Percentiles rank a stretch among this genome's conserved stretches.
Conservation (phyloP, 495 filamentous ascomycete genomes). For the Neurospora sp. region DNA sequence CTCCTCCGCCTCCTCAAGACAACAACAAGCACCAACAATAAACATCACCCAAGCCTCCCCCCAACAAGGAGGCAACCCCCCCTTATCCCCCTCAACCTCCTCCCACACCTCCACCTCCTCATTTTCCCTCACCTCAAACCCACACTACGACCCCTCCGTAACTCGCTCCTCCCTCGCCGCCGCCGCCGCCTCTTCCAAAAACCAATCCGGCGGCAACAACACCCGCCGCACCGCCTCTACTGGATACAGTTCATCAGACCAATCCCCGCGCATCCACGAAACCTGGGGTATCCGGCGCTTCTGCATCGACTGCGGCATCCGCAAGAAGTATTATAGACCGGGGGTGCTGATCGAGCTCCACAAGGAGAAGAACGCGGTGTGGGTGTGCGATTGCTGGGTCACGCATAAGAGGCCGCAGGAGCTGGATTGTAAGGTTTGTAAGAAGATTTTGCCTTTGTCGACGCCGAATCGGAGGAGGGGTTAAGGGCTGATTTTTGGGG, state of each 20-base stretch:
- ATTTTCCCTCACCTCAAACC: slow-evolving; percentile 12
- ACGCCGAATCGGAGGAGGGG: neutral
- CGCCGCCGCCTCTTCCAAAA: neutral
- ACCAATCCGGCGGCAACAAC: neutral
- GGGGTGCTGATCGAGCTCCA: slow-evolving; percentile 17
- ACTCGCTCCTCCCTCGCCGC: slow-evolving; percentile 13
- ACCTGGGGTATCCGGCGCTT: slow-evolving; percentile 16
- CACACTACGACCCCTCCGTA: slow-evolving; percentile 18
- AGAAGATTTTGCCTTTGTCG: neutral
- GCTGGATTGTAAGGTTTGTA: slow-evolving; percentile 7
- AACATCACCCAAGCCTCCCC: neutral
- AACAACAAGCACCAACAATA: neutral
- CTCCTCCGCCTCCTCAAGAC: neutral
- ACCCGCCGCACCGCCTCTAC: too few relatives aligned
- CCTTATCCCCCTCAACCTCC: slow-evolving; percentile 3
- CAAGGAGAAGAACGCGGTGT: slow-evolving; percentile 11
- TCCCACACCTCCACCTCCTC: slow-evolving; percentile 19
- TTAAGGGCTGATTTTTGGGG: neutral
- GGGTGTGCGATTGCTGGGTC: slow-evolving; percentile 20
- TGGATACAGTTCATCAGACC: too few relatives aligned
- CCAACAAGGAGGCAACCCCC: neutral
- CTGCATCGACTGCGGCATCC: slow-evolving; percentile 21
- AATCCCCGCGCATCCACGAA: slow-evolving; percentile 11
- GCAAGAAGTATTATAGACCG: slow-evolving; percentile 10
- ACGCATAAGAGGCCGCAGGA: slow-evolving; percentile 1